Percentiles rank a stretch among this genome's conserved stretches.
Evolutionary conservation across 2,329 filamentous ascomycete species (phyloP).

Genomic region (Westerdykella sp.): DNA sequence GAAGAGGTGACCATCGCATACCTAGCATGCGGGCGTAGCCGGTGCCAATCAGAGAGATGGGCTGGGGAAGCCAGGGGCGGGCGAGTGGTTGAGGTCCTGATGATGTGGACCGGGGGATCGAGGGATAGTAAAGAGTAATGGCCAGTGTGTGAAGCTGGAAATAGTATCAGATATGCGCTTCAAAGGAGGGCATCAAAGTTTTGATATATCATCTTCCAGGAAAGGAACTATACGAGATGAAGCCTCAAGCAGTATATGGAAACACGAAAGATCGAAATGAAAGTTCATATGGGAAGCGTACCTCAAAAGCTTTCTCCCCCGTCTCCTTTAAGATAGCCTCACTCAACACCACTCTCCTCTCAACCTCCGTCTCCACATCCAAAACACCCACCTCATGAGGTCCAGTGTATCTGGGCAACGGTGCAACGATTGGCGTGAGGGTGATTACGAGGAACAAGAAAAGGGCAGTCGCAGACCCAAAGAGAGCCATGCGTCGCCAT

Average conservation of each 20-base stretch:
- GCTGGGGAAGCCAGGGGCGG: constrained; percentile 42
- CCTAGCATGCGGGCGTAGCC: constrained; percentile 41
- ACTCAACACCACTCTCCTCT: constrained; percentile 26
- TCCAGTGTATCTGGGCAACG: constrained; percentile 40
- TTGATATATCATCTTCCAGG: not conserved
- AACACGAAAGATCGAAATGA: not conserved
- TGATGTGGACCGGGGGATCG: constrained; percentile 16
- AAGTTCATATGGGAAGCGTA: not conserved
- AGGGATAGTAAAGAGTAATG: constrained; percentile 43
- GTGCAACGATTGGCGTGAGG: constrained; percentile 39
- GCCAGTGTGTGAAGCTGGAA: constrained; percentile 38
- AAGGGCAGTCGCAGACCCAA: constrained; percentile 23
- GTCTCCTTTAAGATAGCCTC: constrained; percentile 36
- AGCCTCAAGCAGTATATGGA: not conserved
- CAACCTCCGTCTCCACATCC: constrained; percentile 39
- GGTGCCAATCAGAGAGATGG: constrained; percentile 38
- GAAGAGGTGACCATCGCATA: constrained; percentile 33
- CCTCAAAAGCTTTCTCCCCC: constrained; percentile 38
- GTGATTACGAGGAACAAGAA: constrained; percentile 34
- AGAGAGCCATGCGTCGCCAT: constrained; percentile 19
- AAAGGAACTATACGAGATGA: not conserved
- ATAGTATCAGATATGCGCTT: constrained; percentile 2
- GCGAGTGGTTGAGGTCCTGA: constrained; percentile 22
- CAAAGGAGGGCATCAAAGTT: not conserved
- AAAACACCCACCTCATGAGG: constrained; percentile 40